Evolutionary conservation across 371 early-diverging fungal genomes (phyloP), one percentile per base, ranked within the genome.

Genomic region (Rhizopus stolonifer): DNA sequence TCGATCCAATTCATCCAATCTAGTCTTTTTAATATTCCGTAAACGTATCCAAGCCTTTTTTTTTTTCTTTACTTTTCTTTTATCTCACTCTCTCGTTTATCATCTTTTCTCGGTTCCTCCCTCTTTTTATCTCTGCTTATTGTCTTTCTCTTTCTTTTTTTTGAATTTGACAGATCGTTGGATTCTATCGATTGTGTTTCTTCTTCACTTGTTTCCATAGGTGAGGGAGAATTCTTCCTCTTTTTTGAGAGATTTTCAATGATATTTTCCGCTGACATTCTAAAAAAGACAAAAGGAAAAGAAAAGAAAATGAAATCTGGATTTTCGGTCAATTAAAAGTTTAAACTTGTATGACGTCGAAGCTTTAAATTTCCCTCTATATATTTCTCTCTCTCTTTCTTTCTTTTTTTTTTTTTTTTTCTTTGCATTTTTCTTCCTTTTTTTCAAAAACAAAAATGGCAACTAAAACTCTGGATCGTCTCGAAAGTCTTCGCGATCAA

Each of bases 401-500:
- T 36, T 19, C 7, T 21, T 21, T 42, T 4, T 42, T 19, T 0
- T 42, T 42, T 42, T 42, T 36, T 45, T 61, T 52, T 56, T 58
- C 31, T 58, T 56, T 26, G 19, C 47, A 29, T 11, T 23, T 54
- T 25, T 14, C 26, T 34, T 23, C 49, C 40, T n/a, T n/a, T 46
- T 51, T 42, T 38, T 17, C 39, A 36, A 24, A 22, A 34, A 29
- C 56, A 44, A 64, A 22, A 39, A 73, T 74, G 74, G 43, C 70
- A 19, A 67, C 71, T 46, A 58, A 60, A 51, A 91, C 91, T 4
- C 67, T 78, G 33, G 69, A 73, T 17, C 83, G 86, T 32, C 63
- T 92, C 25, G 56, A 57, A 17, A 77, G 69, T 23, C 80, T 96
- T 43, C 85, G 98, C 38, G 74, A 73, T 31, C 72, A 88, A 47